Base-by-base conservation (phyloP, 352 stramenopile genomes). In the Pythium volutum region DNA sequence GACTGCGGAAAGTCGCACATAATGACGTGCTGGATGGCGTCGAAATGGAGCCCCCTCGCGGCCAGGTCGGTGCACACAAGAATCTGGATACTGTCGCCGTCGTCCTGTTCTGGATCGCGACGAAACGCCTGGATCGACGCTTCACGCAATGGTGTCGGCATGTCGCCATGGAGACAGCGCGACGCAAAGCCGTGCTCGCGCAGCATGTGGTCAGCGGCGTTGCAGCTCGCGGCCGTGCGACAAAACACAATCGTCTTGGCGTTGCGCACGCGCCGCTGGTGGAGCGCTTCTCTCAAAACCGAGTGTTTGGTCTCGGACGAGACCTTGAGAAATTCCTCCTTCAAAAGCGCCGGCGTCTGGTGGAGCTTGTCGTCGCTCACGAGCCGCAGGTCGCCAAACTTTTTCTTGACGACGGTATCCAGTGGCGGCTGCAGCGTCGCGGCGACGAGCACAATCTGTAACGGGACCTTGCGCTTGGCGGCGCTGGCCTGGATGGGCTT, bases 41-140 rank as follows among this genome's bases (percentile, higher is more conserved):
- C 77, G 45, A 98, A 86, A 70, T 98, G 91, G 42, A 98, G 71
- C 29, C 95, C 93, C 41, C 95, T 79, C n/a, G 87, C 89, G 7
- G 91, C 95, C 26, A 98, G 66, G 67, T 98, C 93, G 1, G 93
- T 98, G 59, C 91, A 98, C 41, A 98, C 89, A 22, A 98, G 70
- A 23, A 98, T 82, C 36, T 77, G 73, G 23, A 83, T 64, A 12
- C 70, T 51, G 14, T 57, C 34, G 14, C 18, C 36, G 7, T 7
- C 7, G 20, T 52, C 36, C n/a, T 70, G 62, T 10, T 50, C 9
- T 2, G 11, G 38, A 45, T 20, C 38, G 5, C 20, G 41, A 26
- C 20, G 65, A 38, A 94, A 94, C 16, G 64, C 51, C n/a, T 84
- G 63, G 16, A 92, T 74, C 16, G 80, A 77, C 14, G 81, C 71